Evolutionary conservation across 176 grass and related monocot species (phyloP).

Genomic region (Aegilops longissima): DNA sequence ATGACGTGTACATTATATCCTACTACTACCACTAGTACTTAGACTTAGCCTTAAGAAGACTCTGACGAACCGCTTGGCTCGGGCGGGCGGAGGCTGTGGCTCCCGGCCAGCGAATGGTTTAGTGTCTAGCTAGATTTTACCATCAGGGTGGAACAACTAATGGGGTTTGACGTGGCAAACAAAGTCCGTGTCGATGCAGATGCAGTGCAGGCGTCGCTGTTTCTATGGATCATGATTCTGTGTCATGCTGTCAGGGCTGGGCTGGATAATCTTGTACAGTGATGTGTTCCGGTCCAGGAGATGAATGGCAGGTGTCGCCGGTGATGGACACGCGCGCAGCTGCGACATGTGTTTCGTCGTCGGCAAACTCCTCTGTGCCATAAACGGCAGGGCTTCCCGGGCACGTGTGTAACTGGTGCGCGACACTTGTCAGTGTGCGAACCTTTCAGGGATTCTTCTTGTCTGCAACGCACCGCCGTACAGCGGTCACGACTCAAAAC

Average conservation of each 20-base stretch:
- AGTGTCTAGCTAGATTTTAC: background rate
- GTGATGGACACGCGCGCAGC: too few species aligned
- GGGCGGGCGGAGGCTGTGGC: slow-evolving; percentile 10
- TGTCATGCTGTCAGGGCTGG: background rate
- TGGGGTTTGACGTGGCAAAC: slow-evolving; percentile 27
- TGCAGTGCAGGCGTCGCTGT: slow-evolving; percentile 1
- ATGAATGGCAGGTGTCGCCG: background rate
- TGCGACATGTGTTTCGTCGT: background rate
- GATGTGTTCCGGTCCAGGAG: background rate
- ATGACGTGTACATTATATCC: slow-evolving; percentile 32
- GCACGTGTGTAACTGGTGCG: slow-evolving; percentile 8
- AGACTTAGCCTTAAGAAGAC: background rate
- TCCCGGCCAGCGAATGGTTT: slow-evolving; percentile 26
- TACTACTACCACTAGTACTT: background rate
- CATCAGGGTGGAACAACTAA: background rate
- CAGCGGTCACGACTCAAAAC: background rate
- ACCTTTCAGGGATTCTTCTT: slow-evolving; percentile 6
- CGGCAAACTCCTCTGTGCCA: background rate
- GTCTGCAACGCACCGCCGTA: slow-evolving; percentile 6
- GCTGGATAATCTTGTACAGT: slow-evolving; percentile 14
- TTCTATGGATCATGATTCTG: background rate
- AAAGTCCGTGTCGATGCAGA: background rate
- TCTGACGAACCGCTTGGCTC: background rate
- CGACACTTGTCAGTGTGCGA: slow-evolving; percentile 29
- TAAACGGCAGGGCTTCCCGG: background rate